Conservation (phyloP, 805 yeast species). For the Metschnikowia rubicola region DNA sequence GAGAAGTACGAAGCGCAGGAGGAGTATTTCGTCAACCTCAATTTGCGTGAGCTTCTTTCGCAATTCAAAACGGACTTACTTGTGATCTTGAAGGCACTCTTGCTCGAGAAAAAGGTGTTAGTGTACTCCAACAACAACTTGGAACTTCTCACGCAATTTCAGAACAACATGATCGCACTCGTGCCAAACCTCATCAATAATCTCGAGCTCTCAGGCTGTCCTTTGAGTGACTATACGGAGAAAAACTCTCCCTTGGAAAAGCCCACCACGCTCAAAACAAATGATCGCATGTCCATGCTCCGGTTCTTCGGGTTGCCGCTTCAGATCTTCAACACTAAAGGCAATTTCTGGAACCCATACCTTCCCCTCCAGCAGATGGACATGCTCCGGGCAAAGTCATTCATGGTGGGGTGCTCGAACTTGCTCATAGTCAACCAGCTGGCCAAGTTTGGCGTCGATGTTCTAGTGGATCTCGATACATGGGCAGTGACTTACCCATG, state of each 20-base stretch:
- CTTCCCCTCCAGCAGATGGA: constrained; percentile 90
- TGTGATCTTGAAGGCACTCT: constrained; percentile 67
- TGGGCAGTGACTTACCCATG: constrained; percentile 44
- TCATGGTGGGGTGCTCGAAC: constrained; percentile 84
- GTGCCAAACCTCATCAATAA: constrained; percentile 76
- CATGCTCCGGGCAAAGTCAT: constrained; percentile 64
- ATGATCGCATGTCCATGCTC: constrained; percentile 73
- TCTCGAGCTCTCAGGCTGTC: constrained; percentile 77
- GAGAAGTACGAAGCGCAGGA: constrained; percentile 29
- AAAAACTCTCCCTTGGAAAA: constrained; percentile 47
- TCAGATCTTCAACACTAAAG: constrained; percentile 73
- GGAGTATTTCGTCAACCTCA: constrained; percentile 59
- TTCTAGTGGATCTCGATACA: constrained; percentile 70
- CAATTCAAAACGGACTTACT: constrained; percentile 58
- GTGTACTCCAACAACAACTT: constrained; percentile 75
- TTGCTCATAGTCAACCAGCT: constrained; percentile 66
- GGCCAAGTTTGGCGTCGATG: constrained; percentile 58
- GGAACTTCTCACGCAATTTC: constrained; percentile 75
- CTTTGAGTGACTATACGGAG: constrained; percentile 52
- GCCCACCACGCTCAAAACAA: constrained; percentile 68
- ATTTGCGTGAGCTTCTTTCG: constrained; percentile 60
- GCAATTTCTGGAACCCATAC: constrained; percentile 89
- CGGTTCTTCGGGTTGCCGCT: constrained; percentile 85
- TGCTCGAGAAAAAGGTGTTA: constrained; percentile 70
- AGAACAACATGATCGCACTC: constrained; percentile 77